Evolutionary conservation across 2,329 filamentous ascomycete genomes (phyloP), one percentile per base, ranked within the genome.

Genomic region (Ophiostoma montium): DNA sequence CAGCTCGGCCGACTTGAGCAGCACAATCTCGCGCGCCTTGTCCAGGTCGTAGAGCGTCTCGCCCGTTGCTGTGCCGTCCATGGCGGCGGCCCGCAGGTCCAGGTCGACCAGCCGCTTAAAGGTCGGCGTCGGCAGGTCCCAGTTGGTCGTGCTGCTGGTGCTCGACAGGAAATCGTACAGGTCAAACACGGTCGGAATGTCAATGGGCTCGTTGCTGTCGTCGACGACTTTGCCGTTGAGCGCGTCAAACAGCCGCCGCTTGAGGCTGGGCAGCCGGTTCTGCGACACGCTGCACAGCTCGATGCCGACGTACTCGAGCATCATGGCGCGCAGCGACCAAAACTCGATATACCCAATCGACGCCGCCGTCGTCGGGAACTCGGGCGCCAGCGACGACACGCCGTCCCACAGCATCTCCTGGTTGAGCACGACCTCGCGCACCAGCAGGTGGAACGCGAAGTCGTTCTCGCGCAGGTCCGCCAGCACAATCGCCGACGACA

Each of bases 111-210:
- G 82, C 53, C 76, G 76, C 36, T 70, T 65, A 18, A 84, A 67
- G 5, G 70, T 62, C 3, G 80, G 78, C 2, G 74, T 63, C 2
- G 72, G 60, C 5, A 68, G 62, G 21, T 68, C 63, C 68, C 75
- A 78, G n/a, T 69, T 60, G 5, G 63, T 67, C 36, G 72, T 70
- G n/a, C 70, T 61, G 15, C 63, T 69, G 42, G 72, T 71, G 18
- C 70, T 61, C 2, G 74, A 64, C 52, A 92, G 75, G 59, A 96
- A 96, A 65, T 98, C 92, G 58, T 94, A 92, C 19, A 96, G 73
- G 55, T 95, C 88, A 59, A 96, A 95, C 7, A 96, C 75, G 3
- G 84, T 88, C 1, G 82, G 75, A 51, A 87, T 51, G n/a, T 50
- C 84, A 35, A 84, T 69, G 5, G 78, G 69, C 48, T 85, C 76